phyloP scores from a whole-genome alignment of 2,329 filamentous ascomycete genomes.

The Macrophomina pseudophaseolina region DNA sequence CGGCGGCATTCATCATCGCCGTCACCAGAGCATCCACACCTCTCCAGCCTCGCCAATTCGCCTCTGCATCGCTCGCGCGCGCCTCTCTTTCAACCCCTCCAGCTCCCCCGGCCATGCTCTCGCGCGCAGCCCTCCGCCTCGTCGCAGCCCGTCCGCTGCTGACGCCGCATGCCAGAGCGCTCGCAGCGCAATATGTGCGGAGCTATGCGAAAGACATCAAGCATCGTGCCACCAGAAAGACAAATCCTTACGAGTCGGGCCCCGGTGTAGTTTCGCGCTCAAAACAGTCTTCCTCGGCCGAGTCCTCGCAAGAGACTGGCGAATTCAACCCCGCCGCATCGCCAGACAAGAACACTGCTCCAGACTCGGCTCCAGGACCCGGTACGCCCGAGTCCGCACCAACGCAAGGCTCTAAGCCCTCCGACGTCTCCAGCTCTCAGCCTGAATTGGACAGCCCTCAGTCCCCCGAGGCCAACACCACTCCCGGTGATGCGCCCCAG shows the following conservation, averaged over 20 bases:
- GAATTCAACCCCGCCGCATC: conserved; percentile 40
- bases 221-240: conserved; percentile 32
- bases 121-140: conserved; percentile 42
- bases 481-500: conserved; percentile 49
- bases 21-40: conserved; percentile 14
- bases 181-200: conserved; percentile 34
- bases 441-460: conserved; percentile 43
- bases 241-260: conserved; percentile 32
- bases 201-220: conserved; percentile 33
- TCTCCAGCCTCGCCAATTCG: conserved; percentile 23
- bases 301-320: conserved; percentile 43
- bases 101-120: conserved; percentile 37
- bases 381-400: conserved; percentile 15
- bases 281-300: conserved; percentile 16
- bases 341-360: conserved; percentile 37
- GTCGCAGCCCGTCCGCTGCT: conserved; percentile 35
- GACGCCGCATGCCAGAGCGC: conserved; percentile 35
- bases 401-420: conserved; percentile 25
- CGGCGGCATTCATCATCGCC: conserved; percentile 19
- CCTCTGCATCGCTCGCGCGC: conserved; percentile 4
- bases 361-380: conserved; percentile 36
- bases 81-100: background rate
- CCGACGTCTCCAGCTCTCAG: conserved; percentile 39
- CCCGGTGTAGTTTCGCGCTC: background rate
- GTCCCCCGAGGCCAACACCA: conserved; percentile 42